Evolutionary conservation across 352 stramenopile genomes (phyloP).

Genomic region (Globisporangium lucens): DNA sequence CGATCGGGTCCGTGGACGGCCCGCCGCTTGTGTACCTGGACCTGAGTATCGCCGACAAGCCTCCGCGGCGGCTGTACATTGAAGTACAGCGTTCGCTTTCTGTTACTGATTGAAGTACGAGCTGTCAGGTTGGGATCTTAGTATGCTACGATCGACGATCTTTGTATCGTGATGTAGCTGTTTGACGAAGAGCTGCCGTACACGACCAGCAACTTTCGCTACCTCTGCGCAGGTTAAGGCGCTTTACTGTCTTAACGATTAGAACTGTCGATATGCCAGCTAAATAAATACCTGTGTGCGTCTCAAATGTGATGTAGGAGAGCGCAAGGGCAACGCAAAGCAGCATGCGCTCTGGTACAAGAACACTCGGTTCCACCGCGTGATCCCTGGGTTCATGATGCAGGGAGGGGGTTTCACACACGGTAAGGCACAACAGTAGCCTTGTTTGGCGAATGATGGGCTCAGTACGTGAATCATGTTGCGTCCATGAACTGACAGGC

Average conservation of each 20-base stretch:
- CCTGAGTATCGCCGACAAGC: slow-evolving; percentile 46
- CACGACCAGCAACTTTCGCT: slow-evolving; percentile 66
- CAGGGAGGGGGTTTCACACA: slow-evolving; percentile 94
- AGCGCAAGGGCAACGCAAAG: slow-evolving; percentile 49
- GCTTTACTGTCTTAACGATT: neutral
- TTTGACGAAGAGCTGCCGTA: slow-evolving; percentile 70
- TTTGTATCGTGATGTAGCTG: slow-evolving; percentile 30
- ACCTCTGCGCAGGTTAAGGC: slow-evolving; percentile 55
- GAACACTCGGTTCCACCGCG: slow-evolving; percentile 94
- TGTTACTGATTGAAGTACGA: too few relatives aligned
- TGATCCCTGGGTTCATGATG: slow-evolving; percentile 99
- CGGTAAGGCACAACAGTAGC: slow-evolving; percentile 28
- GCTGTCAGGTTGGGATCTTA: too few relatives aligned
- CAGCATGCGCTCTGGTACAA: slow-evolving; percentile 88
- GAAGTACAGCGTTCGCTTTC: slow-evolving; percentile 29
- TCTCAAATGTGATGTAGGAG: slow-evolving; percentile 20
- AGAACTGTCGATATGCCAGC: neutral
- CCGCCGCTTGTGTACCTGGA: slow-evolving; percentile 66
- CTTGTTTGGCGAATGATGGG: neutral
- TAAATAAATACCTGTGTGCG: neutral
- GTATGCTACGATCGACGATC: neutral
- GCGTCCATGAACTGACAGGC: slow-evolving; percentile 27
- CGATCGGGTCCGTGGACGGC: slow-evolving; percentile 27
- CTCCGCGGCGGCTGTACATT: slow-evolving; percentile 56
- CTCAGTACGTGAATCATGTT: too few relatives aligned